phyloP scores from a whole-genome alignment of 768 basidiomycete species.

The Tubosaeta sp. region DNA sequence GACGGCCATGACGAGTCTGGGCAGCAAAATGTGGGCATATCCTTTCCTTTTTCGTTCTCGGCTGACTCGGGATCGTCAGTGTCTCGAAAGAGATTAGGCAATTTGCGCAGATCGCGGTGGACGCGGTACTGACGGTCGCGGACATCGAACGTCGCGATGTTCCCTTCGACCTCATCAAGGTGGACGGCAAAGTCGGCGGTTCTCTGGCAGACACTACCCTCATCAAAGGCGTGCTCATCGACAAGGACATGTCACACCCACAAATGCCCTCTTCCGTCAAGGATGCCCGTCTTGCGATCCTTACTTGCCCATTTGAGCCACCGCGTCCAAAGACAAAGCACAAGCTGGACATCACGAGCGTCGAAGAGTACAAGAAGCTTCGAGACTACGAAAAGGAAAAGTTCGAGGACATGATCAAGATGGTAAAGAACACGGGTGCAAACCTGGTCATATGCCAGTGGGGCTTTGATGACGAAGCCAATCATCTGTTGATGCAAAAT shows the following conservation, averaged over 20 bases:
- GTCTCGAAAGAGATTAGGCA: conserved; percentile 95
- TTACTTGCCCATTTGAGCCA: conserved; percentile 98
- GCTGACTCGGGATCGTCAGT: conserved; percentile 39
- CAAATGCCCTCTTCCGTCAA: conserved; percentile 90
- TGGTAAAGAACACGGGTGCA: conserved; percentile 94
- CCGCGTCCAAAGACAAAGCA: conserved; percentile 99
- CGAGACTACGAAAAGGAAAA: conserved; percentile 94
- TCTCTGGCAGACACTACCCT: conserved; percentile 92
- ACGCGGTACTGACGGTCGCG: conserved; percentile 92
- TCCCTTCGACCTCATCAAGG: conserved; percentile 97
- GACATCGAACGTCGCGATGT: conserved; percentile 94
- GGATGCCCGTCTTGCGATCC: conserved; percentile 91
- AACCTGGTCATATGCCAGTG: conserved; percentile 99
- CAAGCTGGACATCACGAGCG: conserved; percentile 93
- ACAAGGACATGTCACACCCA: conserved; percentile 99
- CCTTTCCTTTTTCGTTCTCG: not conserved
- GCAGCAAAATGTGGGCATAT: conserved; percentile 84
- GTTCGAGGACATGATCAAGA: conserved; percentile 94
- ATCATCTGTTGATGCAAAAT: conserved; percentile 97
- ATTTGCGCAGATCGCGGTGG: conserved; percentile 97
- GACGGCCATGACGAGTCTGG: conserved; percentile 93
- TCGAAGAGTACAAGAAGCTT: conserved; percentile 95
- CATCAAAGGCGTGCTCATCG: conserved; percentile 96
- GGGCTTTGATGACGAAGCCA: conserved; percentile 99
- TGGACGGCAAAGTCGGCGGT: conserved; percentile 97